Conservation (phyloP, 176 grass and related monocot species). For the Oryza brachyantha region DNA sequence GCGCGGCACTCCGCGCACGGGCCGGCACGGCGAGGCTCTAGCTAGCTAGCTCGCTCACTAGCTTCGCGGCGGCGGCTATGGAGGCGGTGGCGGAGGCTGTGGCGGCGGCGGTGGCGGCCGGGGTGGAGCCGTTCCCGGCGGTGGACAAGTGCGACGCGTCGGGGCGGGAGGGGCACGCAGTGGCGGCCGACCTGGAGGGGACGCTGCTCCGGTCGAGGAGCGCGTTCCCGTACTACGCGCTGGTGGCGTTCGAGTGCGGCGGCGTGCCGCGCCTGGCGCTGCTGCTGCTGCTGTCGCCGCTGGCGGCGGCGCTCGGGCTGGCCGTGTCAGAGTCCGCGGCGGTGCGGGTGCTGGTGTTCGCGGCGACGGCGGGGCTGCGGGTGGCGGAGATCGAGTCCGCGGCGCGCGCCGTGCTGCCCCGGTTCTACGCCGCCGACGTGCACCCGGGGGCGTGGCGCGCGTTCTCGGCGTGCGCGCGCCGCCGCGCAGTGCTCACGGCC, state of each 20-base stretch:
- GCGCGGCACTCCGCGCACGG: neutral
- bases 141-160: slow-evolving; percentile 70
- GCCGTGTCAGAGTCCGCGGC: slow-evolving; percentile 44
- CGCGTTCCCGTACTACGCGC: slow-evolving; percentile 82
- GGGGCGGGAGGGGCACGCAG: slow-evolving; percentile 51
- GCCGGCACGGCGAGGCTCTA: no score
- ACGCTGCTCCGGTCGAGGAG: slow-evolving; percentile 56
- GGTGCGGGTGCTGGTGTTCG: slow-evolving; percentile 60
- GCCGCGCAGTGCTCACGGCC: slow-evolving; percentile 35
- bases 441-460: slow-evolving; percentile 38
- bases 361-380: slow-evolving; percentile 30
- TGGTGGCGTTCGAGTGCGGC: slow-evolving; percentile 70
- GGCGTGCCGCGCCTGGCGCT: slow-evolving; percentile 55
- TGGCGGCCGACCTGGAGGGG: slow-evolving; percentile 65
- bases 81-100: neutral
- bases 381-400: slow-evolving; percentile 51
- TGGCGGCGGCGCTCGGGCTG: slow-evolving; percentile 35
- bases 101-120: slow-evolving; percentile 16
- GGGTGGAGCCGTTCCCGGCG: slow-evolving; percentile 48
- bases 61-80: neutral
- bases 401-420: slow-evolving; percentile 56
- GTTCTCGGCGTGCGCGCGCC: slow-evolving; percentile 32
- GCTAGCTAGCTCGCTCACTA: neutral
- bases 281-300: slow-evolving; percentile 48
- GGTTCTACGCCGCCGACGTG: slow-evolving; percentile 67